Base-by-base conservation (phyloP, 371 early-diverging fungal genomes). In the Dinochytrium kinnereticum region DNA sequence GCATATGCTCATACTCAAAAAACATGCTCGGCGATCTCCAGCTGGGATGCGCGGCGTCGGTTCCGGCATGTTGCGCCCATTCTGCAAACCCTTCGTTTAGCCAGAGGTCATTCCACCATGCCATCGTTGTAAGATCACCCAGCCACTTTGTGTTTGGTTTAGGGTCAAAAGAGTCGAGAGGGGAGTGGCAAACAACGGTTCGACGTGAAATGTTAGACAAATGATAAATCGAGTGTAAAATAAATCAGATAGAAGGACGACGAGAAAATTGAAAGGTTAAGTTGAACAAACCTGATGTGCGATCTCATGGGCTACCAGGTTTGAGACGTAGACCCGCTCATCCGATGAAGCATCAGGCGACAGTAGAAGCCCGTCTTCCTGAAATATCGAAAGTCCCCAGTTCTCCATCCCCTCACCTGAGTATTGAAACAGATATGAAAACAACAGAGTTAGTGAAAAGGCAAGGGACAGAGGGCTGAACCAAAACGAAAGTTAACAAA, bases 11-110 rank as follows among this genome's bases (percentile, higher is more conserved):
- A 37, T 59, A 21, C 39, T 74, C 75, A 21, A 61, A 74, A 49
- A 74, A 74, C 19, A 24, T 19, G 17, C 31, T 28, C 0, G 7
- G 21, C 15, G 67, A 1, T 10, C 39, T 50, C 75, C 75, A 74
- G 1, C 19, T 50, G 2, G 75, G 69, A 7, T 28, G 30, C 3
- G 55, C 28, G 3, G 57, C 36, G 5, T 70, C 40, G 19, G 70
- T 61, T 2, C 65, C 70, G 7, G 17, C 24, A 28, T 64, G 69
- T 38, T 74, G 75, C n/a, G 64, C 61, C 70, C 70, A 74, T 33
- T 74, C 70, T 5, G 75, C 75, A 44, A 74, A 74, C 19, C 51
- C 75, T 44, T 74, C 75, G 36, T 74, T 74, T 5, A 74, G 57
- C 64, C 64, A 74, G 15, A 74, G 51, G 38, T 64, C 59, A 28